phyloP scores from a whole-genome alignment of 441 rosid species.

The Theobroma grandiflorum region DNA sequence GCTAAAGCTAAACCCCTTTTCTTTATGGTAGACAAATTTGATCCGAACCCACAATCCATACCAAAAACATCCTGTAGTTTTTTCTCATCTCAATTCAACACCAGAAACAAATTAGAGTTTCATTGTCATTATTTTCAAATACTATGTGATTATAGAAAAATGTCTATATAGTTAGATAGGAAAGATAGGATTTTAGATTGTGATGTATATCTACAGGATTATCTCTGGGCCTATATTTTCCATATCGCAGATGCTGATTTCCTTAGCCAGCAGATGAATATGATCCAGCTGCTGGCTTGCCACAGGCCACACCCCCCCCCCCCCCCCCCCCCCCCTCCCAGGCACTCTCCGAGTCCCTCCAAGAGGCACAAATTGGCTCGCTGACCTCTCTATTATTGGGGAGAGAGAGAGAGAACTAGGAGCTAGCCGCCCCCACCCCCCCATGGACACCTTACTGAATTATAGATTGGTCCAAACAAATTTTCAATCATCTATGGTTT shows the following conservation, averaged over 20 bases:
- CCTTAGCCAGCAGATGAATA: conserved; percentile 29
- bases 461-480: background rate
- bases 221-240: conserved; percentile 24
- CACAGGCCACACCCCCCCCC: conserved; percentile 34
- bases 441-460: background rate
- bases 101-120: background rate
- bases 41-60: conserved; percentile 20
- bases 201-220: conserved; percentile 27
- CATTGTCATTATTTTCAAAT: conserved; percentile 14
- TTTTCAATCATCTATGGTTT: background rate
- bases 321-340: conserved; percentile 41
- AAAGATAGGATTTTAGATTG: conserved; percentile 32
- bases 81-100: conserved; percentile 2
- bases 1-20: conserved; percentile 19
- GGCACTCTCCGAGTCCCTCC: conserved; percentile 52
- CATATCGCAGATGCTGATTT: conserved; percentile 32
- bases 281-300: conserved; percentile 1
- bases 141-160: background rate
- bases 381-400: conserved; percentile 54
- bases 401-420: conserved; percentile 25
- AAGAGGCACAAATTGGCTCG: conserved; percentile 43
- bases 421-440: background rate
- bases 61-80: background rate
- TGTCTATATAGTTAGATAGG: conserved; percentile 19
- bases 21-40: background rate